phyloP scores from a whole-genome alignment of 805 yeast genomes.

The Ogataea nakhonphanomensis region DNA sequence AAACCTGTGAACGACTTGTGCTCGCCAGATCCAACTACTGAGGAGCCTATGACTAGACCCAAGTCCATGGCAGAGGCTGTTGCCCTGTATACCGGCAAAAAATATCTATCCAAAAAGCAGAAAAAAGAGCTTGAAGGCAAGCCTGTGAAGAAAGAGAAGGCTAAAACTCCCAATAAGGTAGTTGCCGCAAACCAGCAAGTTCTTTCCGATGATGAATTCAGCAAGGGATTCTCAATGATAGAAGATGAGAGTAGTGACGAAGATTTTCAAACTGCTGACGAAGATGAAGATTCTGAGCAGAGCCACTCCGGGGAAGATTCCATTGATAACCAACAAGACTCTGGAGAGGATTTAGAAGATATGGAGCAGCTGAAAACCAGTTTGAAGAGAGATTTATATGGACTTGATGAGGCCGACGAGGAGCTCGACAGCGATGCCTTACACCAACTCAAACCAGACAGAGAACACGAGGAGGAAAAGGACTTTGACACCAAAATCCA shows the following conservation, averaged over 20 bases:
- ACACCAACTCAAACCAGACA: conserved; percentile 11
- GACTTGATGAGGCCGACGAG: conserved; percentile 28
- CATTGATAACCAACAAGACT: not conserved
- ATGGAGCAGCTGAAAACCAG: conserved; percentile 25
- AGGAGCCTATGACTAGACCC: conserved; percentile 31
- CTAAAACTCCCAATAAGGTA: not conserved
- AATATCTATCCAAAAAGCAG: conserved; percentile 47
- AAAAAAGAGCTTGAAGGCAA: conserved; percentile 30
- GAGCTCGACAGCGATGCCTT: conserved; percentile 14
- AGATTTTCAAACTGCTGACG: conserved; percentile 32
- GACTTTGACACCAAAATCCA: conserved; percentile 18
- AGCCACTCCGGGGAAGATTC: conserved; percentile 13
- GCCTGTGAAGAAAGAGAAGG: conserved; percentile 14
- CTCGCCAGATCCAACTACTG: not conserved
- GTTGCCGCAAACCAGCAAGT: not conserved
- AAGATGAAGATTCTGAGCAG: conserved; percentile 9
- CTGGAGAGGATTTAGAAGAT: conserved; percentile 18
- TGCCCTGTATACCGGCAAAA: conserved; percentile 54
- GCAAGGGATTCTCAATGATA: conserved; percentile 3
- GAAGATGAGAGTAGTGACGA: conserved; percentile 28
- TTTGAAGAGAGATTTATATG: conserved; percentile 31
- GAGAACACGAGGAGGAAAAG: conserved; percentile 23
- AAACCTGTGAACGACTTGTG: conserved; percentile 5
- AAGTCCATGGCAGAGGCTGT: conserved; percentile 57
- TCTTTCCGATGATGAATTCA: conserved; percentile 14